Base-by-base conservation (phyloP, 768 basidiomycete species). In the Mycena epipterygia region DNA sequence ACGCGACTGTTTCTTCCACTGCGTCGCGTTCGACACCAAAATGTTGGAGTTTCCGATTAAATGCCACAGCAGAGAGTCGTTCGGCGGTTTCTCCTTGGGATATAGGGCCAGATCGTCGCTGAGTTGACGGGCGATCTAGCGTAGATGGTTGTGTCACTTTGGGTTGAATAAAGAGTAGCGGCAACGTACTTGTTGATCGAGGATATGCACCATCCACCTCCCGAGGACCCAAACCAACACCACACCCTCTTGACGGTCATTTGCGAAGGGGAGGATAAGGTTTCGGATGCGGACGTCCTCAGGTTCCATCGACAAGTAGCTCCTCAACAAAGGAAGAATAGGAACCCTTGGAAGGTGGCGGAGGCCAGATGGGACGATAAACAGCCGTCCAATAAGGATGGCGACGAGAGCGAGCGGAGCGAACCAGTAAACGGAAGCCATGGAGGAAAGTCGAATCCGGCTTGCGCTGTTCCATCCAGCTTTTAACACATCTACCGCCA, bases 161-260 rank as follows among this genome's bases (percentile, higher is more conserved):
- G 48, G 16, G 37, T 27, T 23, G 21, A 17, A 57, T 9, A 6
- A 30, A 32, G 5, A 44, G n/a, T 19, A 19, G 5, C n/a, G 11
- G 13, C 48, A 21, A 65, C 77, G 25, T 52, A 83, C 84, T 63
- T 80, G 74, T 6, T 69, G 68, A 51, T 85, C 83, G 14, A 84
- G 68, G 25, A 85, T 75, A 52, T 85, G 84, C 42, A 85, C 76
- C 44, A 80, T 80, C 84, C 84, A 85, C 71, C 78, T 75, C 25
- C 84, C 83, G 7, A 85, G 77, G 58, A 79, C 79, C 71, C 78
- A 85, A 2, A 85, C 82, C 7, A 82, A 69, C 4, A 84, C 83
- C 41, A 82, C 78, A 19, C 79, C 79, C 51, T 81, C 79, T 27
- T 64, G 52, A 33, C 75, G 75, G 39, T 77, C 71, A 49, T 71